A percentile compares a stretch with the other conserved stretches of the same genome.
Conservation (phyloP, 345 rosid species). For the Linum tenue region DNA sequence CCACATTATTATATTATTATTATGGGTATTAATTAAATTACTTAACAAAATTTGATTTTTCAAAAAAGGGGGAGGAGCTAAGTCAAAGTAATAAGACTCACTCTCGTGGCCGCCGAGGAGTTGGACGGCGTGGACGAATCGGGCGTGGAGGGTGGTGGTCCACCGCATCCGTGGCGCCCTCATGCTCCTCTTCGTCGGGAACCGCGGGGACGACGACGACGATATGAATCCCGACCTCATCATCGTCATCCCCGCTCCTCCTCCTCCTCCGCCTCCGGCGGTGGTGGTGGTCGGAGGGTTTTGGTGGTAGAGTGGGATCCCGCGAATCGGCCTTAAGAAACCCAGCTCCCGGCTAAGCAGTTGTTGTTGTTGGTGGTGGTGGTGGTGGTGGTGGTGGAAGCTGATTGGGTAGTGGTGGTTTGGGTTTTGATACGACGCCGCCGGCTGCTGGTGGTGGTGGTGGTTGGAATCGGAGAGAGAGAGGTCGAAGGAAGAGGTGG, state of each 20-base stretch:
- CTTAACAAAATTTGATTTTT: too few species aligned
- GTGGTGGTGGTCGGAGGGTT: conserved; percentile 25
- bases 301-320: conserved; percentile 63
- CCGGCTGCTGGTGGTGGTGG: conserved; percentile 2
- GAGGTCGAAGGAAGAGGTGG: conserved; percentile 36
- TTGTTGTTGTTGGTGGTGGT: conserved; percentile 19
- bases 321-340: conserved; percentile 77
- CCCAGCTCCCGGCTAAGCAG: conserved; percentile 48
- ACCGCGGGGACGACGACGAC: conserved; percentile 24
- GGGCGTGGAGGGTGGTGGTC: conserved; percentile 96
- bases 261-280: conserved; percentile 4
- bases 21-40: not conserved
- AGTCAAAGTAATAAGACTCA: too few species aligned
- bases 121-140: conserved; percentile 98
- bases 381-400: conserved; percentile 15
- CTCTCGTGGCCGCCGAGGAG: conserved; percentile 99
- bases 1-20: too few species aligned
- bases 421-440: conserved; percentile 13
- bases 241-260: conserved; percentile 16
- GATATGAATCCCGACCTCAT: conserved; percentile 61
- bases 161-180: conserved; percentile 87
- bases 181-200: conserved; percentile 51
- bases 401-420: conserved; percentile 16
- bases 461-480: conserved; percentile 49
- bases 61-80: too few species aligned